Evolutionary conservation across 176 grass and related monocot species (phyloP).

Genomic region (Typha latifolia): DNA sequence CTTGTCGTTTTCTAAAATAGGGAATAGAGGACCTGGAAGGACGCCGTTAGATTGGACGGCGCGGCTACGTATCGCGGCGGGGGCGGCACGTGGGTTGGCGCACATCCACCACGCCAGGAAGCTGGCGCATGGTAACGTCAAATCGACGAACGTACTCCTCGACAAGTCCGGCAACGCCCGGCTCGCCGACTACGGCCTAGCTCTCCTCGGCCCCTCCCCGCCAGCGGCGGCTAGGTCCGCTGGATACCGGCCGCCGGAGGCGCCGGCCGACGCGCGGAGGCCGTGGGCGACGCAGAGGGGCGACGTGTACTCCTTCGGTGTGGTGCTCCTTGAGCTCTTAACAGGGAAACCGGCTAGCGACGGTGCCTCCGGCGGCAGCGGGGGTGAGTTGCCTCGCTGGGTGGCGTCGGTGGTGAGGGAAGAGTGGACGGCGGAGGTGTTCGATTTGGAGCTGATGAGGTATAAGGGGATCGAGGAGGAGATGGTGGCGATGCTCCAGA

Average conservation of each 20-base stretch:
- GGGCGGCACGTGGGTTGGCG: constrained; percentile 54
- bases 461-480: constrained; percentile 98
- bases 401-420: constrained; percentile 92
- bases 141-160: constrained; percentile 76
- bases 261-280: constrained; percentile 33
- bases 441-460: constrained; percentile 97
- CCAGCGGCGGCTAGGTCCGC: constrained; percentile 16
- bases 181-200: constrained; percentile 73
- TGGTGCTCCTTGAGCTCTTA: constrained; percentile 86
- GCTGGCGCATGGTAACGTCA: constrained; percentile 85
- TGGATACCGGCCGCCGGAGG: constrained; percentile 77
- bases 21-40: constrained; percentile 70
- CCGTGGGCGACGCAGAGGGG: constrained; percentile 81
- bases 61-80: constrained; percentile 53
- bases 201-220: constrained; percentile 42
- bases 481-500: constrained; percentile 90
- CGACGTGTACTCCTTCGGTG: constrained; percentile 82
- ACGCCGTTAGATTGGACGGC: constrained; percentile 76
- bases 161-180: constrained; percentile 49
- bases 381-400: constrained; percentile 66
- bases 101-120: constrained; percentile 83
- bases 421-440: constrained; percentile 99
- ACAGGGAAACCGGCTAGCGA: constrained; percentile 51
- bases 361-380: constrained; percentile 28
- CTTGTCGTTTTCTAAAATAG: constrained; percentile 21